Evolutionary conservation across 495 filamentous ascomycete species (phyloP), one percentile per base, ranked within the genome.

Genomic region (Daldinia caldariorum): DNA sequence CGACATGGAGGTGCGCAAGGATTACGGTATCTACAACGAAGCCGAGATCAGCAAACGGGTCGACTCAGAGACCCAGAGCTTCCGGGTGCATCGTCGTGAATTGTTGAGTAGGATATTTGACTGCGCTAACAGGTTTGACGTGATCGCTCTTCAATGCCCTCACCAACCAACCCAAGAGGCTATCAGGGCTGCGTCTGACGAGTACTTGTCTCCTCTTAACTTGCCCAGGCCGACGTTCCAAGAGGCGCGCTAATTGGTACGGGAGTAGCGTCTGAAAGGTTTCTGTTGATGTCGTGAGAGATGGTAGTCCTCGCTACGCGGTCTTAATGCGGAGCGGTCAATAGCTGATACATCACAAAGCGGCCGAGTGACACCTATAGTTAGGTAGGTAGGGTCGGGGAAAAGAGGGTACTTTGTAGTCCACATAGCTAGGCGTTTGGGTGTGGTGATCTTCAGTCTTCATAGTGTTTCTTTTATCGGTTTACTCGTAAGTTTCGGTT

Each of bases 51-150:
- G 49, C 1, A 49, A 13, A 5, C 6, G 47, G 13, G 61, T 64
- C 6, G 49, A 50, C 4, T 37, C 12, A 13, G n/a, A 56, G 10
- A 64, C 61, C 0, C 60, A 64, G 61, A 35, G 32, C 34, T 69
- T 32, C 61, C 45, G 61, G 0, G 1, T 5, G 14, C 67, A 69
- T 0, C 60, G 67, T 7, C 60, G 43, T 3, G 45, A 18, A 6
- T 4, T 69, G 0, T 13, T 56, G 1, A 22, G 37, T 3, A 16
- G 45, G 9, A 13, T 69, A 2, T 64, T 69, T 14, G 16, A 4
- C 1, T 61, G 59, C 2, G 9, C 7, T 0, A 14, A 39, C 14
- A 29, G 43, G 12, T 47, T 69, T 4, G 3, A 6, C 10, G 4
- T 5, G 6, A 32, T 45, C 35, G 58, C 53, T 1, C 6, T 0